Percentiles rank a stretch among this genome's conserved stretches.
Evolutionary conservation across 257 asterid species (phyloP).

Genomic region (Ehretia macrophylla): DNA sequence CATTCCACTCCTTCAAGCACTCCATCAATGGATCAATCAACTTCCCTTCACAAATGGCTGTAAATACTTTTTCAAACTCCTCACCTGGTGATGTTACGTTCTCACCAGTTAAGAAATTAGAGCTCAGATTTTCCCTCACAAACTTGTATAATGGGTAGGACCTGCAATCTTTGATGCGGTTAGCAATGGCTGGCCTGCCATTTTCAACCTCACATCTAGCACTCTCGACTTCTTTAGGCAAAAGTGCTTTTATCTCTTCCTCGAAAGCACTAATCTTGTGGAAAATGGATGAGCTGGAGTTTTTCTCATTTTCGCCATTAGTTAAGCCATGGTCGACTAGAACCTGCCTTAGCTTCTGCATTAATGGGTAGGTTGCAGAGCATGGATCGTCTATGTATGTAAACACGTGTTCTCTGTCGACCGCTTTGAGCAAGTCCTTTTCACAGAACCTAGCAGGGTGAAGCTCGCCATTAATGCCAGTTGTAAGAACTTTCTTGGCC

Average conservation of each 20-base stretch:
- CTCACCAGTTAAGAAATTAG: conserved; percentile 45
- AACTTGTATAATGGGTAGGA: conserved; percentile 50
- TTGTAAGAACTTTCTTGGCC: conserved; percentile 39
- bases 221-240: conserved; percentile 54
- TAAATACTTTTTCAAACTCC: conserved; percentile 51
- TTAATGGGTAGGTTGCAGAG: conserved; percentile 41
- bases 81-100: conserved; percentile 43
- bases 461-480: conserved; percentile 42
- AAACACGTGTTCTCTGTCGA: conserved; percentile 48
- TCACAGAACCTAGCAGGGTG: conserved; percentile 56
- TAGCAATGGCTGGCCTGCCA: conserved; percentile 34
- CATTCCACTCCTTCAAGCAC: conserved; percentile 55
- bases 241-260: conserved; percentile 36
- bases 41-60: conserved; percentile 39
- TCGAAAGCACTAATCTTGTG: conserved; percentile 47
- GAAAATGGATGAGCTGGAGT: conserved; percentile 31
- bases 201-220: conserved; percentile 38
- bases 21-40: conserved; percentile 53
- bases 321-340: conserved; percentile 47
- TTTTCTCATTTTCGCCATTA: conserved; percentile 33
- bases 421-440: conserved; percentile 45
- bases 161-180: conserved; percentile 49
- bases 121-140: conserved; percentile 37
- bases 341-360: conserved; percentile 53
- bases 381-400: conserved; percentile 50